These are phyloP conservation scores for Candida easanensis DNA, from an alignment of 805 yeast species.

Conservation along the genomic window DNA sequence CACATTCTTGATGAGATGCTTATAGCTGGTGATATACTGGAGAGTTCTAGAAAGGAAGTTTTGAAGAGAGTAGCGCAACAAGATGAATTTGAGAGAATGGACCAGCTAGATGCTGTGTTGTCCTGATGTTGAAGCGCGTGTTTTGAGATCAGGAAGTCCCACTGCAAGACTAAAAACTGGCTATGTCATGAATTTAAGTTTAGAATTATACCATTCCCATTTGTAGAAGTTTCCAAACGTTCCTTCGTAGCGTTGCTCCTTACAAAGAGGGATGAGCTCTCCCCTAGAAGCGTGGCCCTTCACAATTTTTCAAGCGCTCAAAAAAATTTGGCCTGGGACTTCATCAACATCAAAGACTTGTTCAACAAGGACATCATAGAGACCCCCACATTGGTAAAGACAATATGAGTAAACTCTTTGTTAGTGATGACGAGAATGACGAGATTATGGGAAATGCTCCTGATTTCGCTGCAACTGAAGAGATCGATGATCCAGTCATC, in stretches of 20 bases:
- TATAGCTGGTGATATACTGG: slow-evolving; percentile 85
- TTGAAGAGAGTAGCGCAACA: slow-evolving; percentile 75
- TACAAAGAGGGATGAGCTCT: too few species aligned
- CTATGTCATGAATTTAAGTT: too few species aligned
- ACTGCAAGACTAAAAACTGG: too few species aligned
- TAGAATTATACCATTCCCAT: too few species aligned
- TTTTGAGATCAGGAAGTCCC: background rate
- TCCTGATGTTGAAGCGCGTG: slow-evolving; percentile 22
- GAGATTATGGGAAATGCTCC: background rate
- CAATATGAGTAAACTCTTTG: slow-evolving; percentile 20
- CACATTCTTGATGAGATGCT: slow-evolving; percentile 86
- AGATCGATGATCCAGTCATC: slow-evolving; percentile 49
- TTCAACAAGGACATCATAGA: background rate
- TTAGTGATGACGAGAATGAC: slow-evolving; percentile 22
- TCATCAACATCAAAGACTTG: too few species aligned
- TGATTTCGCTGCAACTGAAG: slow-evolving; percentile 15
- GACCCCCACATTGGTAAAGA: background rate
- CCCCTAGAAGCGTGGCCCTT: too few species aligned
- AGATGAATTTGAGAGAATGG: slow-evolving; percentile 82
- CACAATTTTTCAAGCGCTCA: too few species aligned
- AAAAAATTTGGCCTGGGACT: too few species aligned
- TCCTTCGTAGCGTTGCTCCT: too few species aligned
- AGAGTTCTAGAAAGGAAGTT: slow-evolving; percentile 77
- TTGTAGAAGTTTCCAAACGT: too few species aligned
- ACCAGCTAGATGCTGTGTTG: slow-evolving; percentile 48